Evolutionary conservation across 23 red algal species (phyloP).

Genomic region (Gracilariopsis chorda): DNA sequence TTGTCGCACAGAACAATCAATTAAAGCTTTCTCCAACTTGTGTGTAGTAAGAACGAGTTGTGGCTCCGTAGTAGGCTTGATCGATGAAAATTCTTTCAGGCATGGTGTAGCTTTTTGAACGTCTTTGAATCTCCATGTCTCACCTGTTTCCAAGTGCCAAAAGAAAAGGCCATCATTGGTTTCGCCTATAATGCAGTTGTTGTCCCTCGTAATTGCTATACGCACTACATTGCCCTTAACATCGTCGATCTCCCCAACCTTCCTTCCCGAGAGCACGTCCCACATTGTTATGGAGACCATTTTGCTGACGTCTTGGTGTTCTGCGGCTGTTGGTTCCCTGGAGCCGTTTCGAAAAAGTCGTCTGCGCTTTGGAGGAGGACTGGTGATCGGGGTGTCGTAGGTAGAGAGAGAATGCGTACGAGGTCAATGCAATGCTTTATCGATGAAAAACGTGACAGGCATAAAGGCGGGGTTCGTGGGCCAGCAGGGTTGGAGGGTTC

Average conservation of each 20-base stretch:
- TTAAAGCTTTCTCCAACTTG: neutral
- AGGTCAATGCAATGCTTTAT: no score
- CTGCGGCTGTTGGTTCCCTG: no score
- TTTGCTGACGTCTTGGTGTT: no score
- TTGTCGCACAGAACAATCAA: slow-evolving; percentile 27
- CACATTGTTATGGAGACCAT: slow-evolving; percentile 33
- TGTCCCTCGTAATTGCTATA: slow-evolving; percentile 18
- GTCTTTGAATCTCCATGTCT: neutral
- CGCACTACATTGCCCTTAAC: neutral
- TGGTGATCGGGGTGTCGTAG: no score
- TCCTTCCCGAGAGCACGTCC: neutral
- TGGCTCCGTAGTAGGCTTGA: neutral
- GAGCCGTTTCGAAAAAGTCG: no score
- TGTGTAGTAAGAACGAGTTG: slow-evolving; percentile 7
- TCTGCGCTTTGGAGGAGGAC: no score
- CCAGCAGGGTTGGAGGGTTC: no score
- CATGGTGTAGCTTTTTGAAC: neutral
- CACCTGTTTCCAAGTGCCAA: slow-evolving; percentile 33
- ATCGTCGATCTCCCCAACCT: neutral
- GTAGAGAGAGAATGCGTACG: no score
- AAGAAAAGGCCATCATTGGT: slow-evolving; percentile 33
- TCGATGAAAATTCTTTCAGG: neutral
- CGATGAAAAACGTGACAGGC: no score
- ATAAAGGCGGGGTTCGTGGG: no score
- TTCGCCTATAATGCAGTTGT: slow-evolving; percentile 22